phyloP scores from a whole-genome alignment of 257 asterid genomes.

The Striga asiatica region DNA sequence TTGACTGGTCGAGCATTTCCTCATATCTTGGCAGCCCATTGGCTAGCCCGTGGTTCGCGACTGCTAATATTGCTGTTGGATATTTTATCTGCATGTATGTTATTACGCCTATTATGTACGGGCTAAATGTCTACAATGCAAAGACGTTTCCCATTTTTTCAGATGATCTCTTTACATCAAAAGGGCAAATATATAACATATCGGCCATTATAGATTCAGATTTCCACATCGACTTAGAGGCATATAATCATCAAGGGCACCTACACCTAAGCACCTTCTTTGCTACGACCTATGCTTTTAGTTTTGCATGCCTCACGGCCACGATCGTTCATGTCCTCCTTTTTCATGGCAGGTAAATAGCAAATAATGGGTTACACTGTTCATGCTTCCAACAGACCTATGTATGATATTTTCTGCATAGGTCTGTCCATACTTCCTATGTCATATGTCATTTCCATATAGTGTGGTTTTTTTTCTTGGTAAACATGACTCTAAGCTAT shows the following conservation, averaged over 20 bases:
- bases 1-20: conserved; percentile 89
- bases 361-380: not conserved
- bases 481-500: not conserved
- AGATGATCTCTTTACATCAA: conserved; percentile 61
- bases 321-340: conserved; percentile 77
- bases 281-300: conserved; percentile 70
- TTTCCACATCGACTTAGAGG: conserved; percentile 74
- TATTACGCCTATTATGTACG: conserved; percentile 55
- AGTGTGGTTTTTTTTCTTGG: not conserved
- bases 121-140: conserved; percentile 64
- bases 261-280: conserved; percentile 80
- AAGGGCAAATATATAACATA: conserved; percentile 67
- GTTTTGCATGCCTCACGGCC: conserved; percentile 93
- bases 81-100: conserved; percentile 61
- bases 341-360: conserved; percentile 76
- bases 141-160: conserved; percentile 85
- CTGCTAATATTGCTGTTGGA: conserved; percentile 85
- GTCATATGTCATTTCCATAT: too few relatives aligned
- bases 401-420: not conserved
- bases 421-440: too few relatives aligned
- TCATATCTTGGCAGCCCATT: conserved; percentile 93
- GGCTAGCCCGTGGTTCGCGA: conserved; percentile 99
- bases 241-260: conserved; percentile 71
- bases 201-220: conserved; percentile 59
- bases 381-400: not conserved